Evolutionary conservation across 2,329 filamentous ascomycete genomes (phyloP).

Genomic region (Aspergillus pseudoviridinutans): DNA sequence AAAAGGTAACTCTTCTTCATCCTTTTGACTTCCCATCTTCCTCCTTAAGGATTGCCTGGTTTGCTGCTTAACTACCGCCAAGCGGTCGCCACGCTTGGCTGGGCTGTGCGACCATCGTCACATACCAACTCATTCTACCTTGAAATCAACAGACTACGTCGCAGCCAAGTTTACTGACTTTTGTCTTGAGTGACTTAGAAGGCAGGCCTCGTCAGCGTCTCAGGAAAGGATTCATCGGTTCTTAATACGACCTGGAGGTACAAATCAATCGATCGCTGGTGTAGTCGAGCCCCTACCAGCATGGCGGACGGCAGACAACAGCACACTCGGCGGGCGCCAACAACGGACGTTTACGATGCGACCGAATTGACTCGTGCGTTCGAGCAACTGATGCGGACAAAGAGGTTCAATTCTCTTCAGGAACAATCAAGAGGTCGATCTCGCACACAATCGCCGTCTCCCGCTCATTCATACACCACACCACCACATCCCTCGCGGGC

Average conservation of each 20-base stretch:
- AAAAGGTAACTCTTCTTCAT: background rate
- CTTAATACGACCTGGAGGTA: constrained; percentile 24
- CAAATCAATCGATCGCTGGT: constrained; percentile 20
- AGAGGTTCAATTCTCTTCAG: constrained; percentile 79
- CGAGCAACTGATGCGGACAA: constrained; percentile 79
- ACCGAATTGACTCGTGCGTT: constrained; percentile 77
- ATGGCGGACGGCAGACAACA: constrained; percentile 37
- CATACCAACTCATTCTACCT: constrained; percentile 7
- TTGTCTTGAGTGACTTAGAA: constrained; percentile 2
- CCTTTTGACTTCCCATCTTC: background rate
- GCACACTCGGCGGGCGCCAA: constrained; percentile 28
- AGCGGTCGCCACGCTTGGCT: constrained; percentile 24
- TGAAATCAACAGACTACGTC: constrained; percentile 5
- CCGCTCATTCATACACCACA: constrained; percentile 16
- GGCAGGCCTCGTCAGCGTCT: constrained; percentile 3
- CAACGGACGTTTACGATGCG: constrained; percentile 60
- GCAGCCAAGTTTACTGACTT: background rate
- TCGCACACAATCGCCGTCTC: constrained; percentile 55
- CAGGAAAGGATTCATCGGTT: constrained; percentile 1
- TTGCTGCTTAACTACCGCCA: constrained; percentile 19
- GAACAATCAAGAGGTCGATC: constrained; percentile 57
- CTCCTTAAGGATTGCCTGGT: constrained; percentile 23
- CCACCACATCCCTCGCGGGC: constrained; percentile 32
- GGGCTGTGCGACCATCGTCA: constrained; percentile 22
- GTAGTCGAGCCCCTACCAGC: constrained; percentile 24